These are phyloP conservation scores for Hypoxylon trugodes DNA, from an alignment of 495 filamentous ascomycete genomes.

Conservation along the genomic window DNA sequence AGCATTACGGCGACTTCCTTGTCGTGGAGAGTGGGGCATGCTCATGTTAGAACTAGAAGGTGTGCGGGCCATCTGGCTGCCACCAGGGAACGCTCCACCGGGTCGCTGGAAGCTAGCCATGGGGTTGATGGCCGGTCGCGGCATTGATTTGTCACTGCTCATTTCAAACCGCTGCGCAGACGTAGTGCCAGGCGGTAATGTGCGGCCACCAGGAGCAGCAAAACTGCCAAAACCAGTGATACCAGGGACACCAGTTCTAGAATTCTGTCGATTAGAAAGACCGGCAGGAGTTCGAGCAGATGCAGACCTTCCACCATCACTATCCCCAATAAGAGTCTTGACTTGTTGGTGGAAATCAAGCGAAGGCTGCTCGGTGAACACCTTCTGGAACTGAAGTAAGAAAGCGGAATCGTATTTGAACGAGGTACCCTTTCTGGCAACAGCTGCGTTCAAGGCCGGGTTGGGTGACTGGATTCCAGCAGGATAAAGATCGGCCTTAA, in stretches of 20 bases:
- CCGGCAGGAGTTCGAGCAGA: constrained; percentile 74
- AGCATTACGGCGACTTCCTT: constrained; percentile 63
- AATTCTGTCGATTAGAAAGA: constrained; percentile 57
- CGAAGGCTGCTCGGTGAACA: constrained; percentile 95
- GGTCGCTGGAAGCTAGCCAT: constrained; percentile 67
- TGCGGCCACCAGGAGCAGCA: constrained; percentile 53
- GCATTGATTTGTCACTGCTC: constrained; percentile 48
- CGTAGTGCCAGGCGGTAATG: constrained; percentile 73
- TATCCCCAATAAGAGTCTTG: constrained; percentile 82
- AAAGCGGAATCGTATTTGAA: constrained; percentile 97
- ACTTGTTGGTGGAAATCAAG: constrained; percentile 87
- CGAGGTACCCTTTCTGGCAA: constrained; percentile 74
- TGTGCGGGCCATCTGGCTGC: constrained; percentile 55
- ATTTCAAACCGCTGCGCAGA: constrained; percentile 69
- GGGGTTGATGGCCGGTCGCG: constrained; percentile 60
- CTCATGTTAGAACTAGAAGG: constrained; percentile 59
- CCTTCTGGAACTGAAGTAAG: constrained; percentile 93
- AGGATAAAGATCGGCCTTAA: constrained; percentile 78
- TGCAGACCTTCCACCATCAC: constrained; percentile 71
- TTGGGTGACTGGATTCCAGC: constrained; percentile 84
- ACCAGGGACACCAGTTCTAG: constrained; percentile 54
- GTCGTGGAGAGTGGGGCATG: constrained; percentile 59
- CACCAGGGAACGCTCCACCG: constrained; percentile 66
- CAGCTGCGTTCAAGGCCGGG: constrained; percentile 81
- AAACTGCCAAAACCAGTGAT: constrained; percentile 74